phyloP scores from a whole-genome alignment of 768 basidiomycete genomes.

The Lactarius vividus region DNA sequence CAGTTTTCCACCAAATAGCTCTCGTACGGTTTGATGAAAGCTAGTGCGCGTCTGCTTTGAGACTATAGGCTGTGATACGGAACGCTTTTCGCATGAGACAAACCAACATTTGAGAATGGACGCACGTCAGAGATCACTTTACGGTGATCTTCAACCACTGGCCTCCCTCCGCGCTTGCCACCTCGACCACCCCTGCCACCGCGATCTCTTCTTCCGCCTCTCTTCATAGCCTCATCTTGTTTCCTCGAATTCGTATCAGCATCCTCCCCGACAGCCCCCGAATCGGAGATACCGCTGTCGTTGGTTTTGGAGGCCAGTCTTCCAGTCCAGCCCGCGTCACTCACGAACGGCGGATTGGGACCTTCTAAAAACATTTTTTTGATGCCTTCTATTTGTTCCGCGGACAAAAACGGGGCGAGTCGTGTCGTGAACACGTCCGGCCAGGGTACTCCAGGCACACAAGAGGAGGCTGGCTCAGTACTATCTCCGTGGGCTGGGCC shows the following conservation, averaged over 20 bases:
- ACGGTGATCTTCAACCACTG: slow-evolving; percentile 57
- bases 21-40: slow-evolving; percentile 78
- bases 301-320: slow-evolving; percentile 41
- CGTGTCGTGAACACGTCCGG: slow-evolving; percentile 54
- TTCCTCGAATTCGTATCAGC: slow-evolving; percentile 12
- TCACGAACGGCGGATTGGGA: slow-evolving; percentile 67
- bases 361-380: slow-evolving; percentile 81
- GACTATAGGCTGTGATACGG: slow-evolving; percentile 61
- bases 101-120: slow-evolving; percentile 29
- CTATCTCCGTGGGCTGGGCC: slow-evolving; percentile 22
- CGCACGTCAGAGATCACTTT: slow-evolving; percentile 81
- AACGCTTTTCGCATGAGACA: slow-evolving; percentile 13
- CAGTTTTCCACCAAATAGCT: slow-evolving; percentile 78
- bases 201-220: slow-evolving; percentile 39
- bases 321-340: slow-evolving; percentile 73
- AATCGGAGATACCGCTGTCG: slow-evolving; percentile 28
- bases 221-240: slow-evolving; percentile 34
- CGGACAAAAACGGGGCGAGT: slow-evolving; percentile 63
- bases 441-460: slow-evolving; percentile 51
- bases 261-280: slow-evolving; percentile 28
- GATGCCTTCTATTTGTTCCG: slow-evolving; percentile 55
- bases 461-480: slow-evolving; percentile 27
- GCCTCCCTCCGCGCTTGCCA: slow-evolving; percentile 43
- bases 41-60: slow-evolving; percentile 79
- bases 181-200: slow-evolving; percentile 48